These are phyloP conservation scores for Fusarium tricinctum DNA, from an alignment of 2,329 filamentous ascomycete genomes.

Conservation along the genomic window DNA sequence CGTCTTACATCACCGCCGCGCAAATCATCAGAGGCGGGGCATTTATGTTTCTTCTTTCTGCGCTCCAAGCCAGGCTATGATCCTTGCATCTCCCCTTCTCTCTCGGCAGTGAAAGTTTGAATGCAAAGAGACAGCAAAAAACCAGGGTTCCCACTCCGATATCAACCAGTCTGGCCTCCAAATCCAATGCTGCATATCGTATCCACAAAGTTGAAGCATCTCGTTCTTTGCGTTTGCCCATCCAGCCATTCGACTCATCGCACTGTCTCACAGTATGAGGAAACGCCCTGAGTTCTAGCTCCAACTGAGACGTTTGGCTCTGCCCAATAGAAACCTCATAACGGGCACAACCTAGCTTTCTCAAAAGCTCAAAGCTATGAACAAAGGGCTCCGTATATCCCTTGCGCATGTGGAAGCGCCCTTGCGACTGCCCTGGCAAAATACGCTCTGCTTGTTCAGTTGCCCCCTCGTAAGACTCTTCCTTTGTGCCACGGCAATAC, in stretches of 20 bases:
- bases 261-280: conserved; percentile 40
- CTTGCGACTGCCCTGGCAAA: conserved; percentile 26
- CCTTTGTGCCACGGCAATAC: conserved; percentile 27
- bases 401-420: conserved; percentile 31
- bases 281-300: conserved; percentile 29
- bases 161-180: conserved; percentile 27
- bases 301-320: conserved; percentile 29
- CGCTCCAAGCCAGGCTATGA: conserved; percentile 15
- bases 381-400: conserved; percentile 32
- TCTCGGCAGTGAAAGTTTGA: conserved; percentile 21
- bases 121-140: conserved; percentile 9
- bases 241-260: conserved; percentile 10
- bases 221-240: conserved; percentile 4
- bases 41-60: conserved; percentile 21
- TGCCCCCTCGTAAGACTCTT: conserved; percentile 24
- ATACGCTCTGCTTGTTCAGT: conserved; percentile 5
- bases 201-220: conserved; percentile 27
- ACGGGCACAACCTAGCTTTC: conserved; percentile 15
- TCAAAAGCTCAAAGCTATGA: conserved; percentile 2
- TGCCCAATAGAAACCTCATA: conserved; percentile 29
- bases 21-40: conserved; percentile 31
- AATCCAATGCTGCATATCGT: conserved; percentile 29
- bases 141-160: conserved; percentile 19
- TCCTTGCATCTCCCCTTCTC: conserved; percentile 23
- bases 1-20: conserved; percentile 35